Conservation (phyloP, 345 rosid genomes). For the Crucihimalaya himalaica region DNA sequence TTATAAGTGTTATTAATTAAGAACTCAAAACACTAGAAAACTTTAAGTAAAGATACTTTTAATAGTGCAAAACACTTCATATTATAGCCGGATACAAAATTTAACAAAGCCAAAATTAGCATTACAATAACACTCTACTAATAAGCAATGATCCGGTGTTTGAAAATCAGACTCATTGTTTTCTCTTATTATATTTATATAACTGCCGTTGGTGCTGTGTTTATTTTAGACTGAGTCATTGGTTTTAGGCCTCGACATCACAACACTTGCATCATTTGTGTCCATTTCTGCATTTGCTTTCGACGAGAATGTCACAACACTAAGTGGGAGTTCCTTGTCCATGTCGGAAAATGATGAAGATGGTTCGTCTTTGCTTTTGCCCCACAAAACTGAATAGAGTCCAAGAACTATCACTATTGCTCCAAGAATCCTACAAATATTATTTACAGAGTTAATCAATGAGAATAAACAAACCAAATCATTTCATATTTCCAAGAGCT, state of each 20-base stretch:
- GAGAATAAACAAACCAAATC: not conserved
- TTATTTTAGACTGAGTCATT: slow-evolving; percentile 18
- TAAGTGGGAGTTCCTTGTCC: slow-evolving; percentile 38
- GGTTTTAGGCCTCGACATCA: slow-evolving; percentile 19
- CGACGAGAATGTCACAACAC: slow-evolving; percentile 28
- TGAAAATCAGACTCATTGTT: slow-evolving; percentile 26
- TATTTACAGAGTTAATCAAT: not conserved
- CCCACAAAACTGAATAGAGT: slow-evolving; percentile 76
- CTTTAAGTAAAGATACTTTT: slow-evolving; percentile 12
- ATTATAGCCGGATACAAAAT: slow-evolving; percentile 34
- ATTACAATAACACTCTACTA: slow-evolving; percentile 32
- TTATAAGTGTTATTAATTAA: slow-evolving; percentile 3
- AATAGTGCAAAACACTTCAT: slow-evolving; percentile 29
- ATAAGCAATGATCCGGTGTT: slow-evolving; percentile 12
- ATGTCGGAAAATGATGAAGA: slow-evolving; percentile 30
- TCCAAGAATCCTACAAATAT: slow-evolving; percentile 55
- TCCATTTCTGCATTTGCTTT: slow-evolving; percentile 16
- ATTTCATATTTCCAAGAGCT: slow-evolving; percentile 9
- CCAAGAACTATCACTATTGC: slow-evolving; percentile 67
- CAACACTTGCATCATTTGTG: slow-evolving; percentile 23
- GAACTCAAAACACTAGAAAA: slow-evolving; percentile 16
- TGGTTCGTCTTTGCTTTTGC: slow-evolving; percentile 62
- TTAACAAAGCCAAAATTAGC: slow-evolving; percentile 35
- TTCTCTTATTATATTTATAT: slow-evolving; percentile 15
- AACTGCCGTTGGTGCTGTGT: slow-evolving; percentile 19